Evolutionary conservation across 176 grass and related monocot genomes (phyloP).

Genomic region (Eragrostis curvula): DNA sequence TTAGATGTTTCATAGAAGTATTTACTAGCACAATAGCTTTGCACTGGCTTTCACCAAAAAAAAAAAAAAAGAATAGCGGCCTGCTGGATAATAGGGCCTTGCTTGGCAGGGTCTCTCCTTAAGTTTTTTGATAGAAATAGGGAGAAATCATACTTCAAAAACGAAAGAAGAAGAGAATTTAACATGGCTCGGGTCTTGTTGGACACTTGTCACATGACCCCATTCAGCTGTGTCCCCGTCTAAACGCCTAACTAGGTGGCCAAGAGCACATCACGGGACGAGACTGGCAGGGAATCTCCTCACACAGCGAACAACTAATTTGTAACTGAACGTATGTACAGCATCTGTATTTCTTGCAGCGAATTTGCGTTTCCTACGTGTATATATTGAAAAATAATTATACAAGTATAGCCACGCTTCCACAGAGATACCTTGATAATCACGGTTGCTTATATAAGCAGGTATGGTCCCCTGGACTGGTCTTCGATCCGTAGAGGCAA

Average conservation of each 20-base stretch:
- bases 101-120: too few relatives aligned
- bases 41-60: too few relatives aligned
- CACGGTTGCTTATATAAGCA: constrained; percentile 42
- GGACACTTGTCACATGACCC: neutral
- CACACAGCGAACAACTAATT: neutral
- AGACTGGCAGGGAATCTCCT: constrained; percentile 32
- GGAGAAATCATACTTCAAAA: too few relatives aligned
- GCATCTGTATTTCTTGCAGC: constrained; percentile 8
- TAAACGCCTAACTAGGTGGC: neutral
- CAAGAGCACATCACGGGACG: constrained; percentile 1
- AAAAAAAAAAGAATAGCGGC: too few relatives aligned
- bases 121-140: too few relatives aligned
- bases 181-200: neutral
- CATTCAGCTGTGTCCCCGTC: neutral
- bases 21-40: too few relatives aligned
- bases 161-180: too few relatives aligned
- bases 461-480: neutral
- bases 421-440: constrained; percentile 34
- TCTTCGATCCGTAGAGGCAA: neutral
- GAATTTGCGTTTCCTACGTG: neutral
- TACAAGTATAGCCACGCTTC: neutral
- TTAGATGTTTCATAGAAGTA: too few relatives aligned
- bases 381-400: constrained; percentile 32
- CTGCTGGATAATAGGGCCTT: too few relatives aligned
- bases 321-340: too few relatives aligned